Evolutionary conservation across 148 eudicot genomes (phyloP).

Genomic region (Silene conica): DNA sequence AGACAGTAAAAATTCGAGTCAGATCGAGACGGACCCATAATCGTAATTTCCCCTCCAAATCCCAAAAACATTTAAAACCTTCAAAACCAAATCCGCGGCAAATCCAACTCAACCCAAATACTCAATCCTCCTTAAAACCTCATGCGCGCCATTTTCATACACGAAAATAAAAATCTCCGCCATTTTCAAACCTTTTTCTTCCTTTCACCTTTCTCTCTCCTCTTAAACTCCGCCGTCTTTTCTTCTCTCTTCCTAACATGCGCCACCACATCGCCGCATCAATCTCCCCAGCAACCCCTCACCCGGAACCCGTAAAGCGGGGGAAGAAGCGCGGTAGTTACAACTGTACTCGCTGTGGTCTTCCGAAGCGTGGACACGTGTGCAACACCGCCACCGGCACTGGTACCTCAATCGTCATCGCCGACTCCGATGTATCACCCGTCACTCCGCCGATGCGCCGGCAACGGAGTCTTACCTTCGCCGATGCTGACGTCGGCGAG

Average conservation of each 20-base stretch:
- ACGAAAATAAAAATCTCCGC: background rate
- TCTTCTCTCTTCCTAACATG: slow-evolving; percentile 4
- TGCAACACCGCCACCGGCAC: slow-evolving; percentile 32
- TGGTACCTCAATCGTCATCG: too few relatives aligned
- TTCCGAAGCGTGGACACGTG: slow-evolving; percentile 74
- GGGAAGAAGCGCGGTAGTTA: slow-evolving; percentile 71
- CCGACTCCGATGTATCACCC: background rate
- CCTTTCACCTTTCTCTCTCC: background rate
- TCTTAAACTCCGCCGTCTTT: background rate
- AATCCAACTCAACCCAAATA: background rate
- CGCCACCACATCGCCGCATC: slow-evolving; percentile 43
- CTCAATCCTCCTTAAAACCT: background rate
- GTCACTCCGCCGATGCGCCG: slow-evolving; percentile 23
- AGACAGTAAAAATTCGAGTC: too few relatives aligned
- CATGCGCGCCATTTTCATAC: background rate
- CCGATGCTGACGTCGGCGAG: background rate
- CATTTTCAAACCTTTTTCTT: background rate
- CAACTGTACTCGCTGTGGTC: slow-evolving; percentile 85
- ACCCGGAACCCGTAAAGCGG: slow-evolving; percentile 36
- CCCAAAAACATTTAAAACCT: background rate
- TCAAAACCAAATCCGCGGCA: background rate
- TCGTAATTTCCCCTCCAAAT: background rate
- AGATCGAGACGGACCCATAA: background rate
- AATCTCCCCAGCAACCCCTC: slow-evolving; percentile 42
- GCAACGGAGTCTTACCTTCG: background rate